Evolutionary conservation across 2,329 filamentous ascomycete species (phyloP).

Genomic region (Sporothrix sp.): DNA sequence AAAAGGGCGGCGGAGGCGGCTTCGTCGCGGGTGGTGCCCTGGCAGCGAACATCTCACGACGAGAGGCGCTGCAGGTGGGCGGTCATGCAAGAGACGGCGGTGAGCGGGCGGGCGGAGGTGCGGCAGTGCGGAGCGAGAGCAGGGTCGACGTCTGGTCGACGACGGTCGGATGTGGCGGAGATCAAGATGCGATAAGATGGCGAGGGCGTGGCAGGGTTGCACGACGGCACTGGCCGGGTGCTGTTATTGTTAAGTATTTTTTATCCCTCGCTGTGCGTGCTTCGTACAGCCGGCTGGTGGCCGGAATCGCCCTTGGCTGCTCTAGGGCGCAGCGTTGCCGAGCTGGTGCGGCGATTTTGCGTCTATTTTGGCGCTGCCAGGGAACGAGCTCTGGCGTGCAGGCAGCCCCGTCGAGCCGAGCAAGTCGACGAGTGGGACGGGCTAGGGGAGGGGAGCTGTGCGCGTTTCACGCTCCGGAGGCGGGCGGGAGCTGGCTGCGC

Average conservation of each 20-base stretch:
- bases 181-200: neutral
- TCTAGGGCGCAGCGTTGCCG: conserved; percentile 14
- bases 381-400: conserved; percentile 3
- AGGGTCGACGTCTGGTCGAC: no score
- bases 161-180: no score
- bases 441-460: neutral
- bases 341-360: conserved; percentile 17
- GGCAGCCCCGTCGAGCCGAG: conserved; percentile 15
- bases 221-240: conserved; percentile 12
- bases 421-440: conserved; percentile 9
- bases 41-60: conserved; percentile 14
- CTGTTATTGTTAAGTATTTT: conserved; percentile 17
- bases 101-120: neutral
- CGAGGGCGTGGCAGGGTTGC: neutral
- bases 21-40: conserved; percentile 13
- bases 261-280: conserved; percentile 8
- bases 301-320: conserved; percentile 16
- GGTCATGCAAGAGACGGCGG: neutral
- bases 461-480: conserved; percentile 5
- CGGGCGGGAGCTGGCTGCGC: neutral
- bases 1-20: conserved; percentile 3
- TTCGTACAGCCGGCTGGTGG: conserved; percentile 7
- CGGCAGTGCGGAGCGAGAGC: neutral
- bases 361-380: conserved; percentile 7
- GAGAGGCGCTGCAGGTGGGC: conserved; percentile 4